Evolutionary conservation across 2,329 filamentous ascomycete species (phyloP), one percentile per base, ranked within the genome.

Genomic region (Exophiala sp.): DNA sequence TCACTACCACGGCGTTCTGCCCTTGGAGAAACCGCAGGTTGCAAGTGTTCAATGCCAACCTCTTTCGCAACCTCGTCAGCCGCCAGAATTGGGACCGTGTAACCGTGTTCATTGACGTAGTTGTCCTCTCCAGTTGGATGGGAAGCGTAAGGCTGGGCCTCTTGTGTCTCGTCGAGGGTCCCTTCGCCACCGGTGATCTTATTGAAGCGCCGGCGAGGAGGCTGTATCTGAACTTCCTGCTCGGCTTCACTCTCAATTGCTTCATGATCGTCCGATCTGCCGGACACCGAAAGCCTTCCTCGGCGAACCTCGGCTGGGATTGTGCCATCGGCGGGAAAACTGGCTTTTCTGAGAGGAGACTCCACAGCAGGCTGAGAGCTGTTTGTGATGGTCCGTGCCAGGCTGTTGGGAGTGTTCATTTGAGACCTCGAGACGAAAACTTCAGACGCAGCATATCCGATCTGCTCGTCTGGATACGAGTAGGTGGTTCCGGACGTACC

Each of bases 391-490:
- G 69, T 66, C 46, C 64, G 60, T n/a, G 65, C 53, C 24, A 68
- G 57, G 43, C 70, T 66, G n/a, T 66, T 62, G 19, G 70, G 68
- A 13, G 80, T 79, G 43, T 85, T 85, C n/a, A 86, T 86, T 38
- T 80, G 76, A 54, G 88, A 82, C 53, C 88, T 84, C 23, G 84
- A 85, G 13, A 82, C 77, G 64, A 89, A 95, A 64, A 95, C 84
- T 57, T 96, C 89, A 9, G 82, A 84, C 10, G 89, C 91, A 55
- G 88, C 80, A 70, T 90, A 95, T 16, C 87, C 93, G 60, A 95
- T 81, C 65, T 97, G 86, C 62, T 97, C 91, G 60, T 86, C 88
- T 2, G 93, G 93, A 2, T 89, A 93, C 49, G 86, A 82, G 43
- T 79, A 70, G 49, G 81, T 76, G 44, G 78, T 78, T 44, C 75